Evolutionary conservation across 768 basidiomycete species (phyloP), one percentile per base, ranked within the genome.

Genomic region (Rhodotorula diobovata): DNA sequence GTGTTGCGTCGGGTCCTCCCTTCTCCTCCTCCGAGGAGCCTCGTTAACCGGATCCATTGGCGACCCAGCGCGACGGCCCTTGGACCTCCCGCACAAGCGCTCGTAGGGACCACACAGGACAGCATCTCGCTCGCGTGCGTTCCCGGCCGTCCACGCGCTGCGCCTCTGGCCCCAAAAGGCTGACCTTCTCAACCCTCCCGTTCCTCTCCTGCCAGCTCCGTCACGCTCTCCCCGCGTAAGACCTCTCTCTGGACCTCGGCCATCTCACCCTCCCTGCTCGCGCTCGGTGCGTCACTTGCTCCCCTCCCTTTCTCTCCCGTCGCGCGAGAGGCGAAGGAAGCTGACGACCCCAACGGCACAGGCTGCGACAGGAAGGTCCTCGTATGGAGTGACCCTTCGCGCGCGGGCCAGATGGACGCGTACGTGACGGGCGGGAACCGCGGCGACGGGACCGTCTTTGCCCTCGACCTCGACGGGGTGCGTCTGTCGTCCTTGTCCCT

Each of bases 401-500:
- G 43, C 20, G 54, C 50, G 1, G 35, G 51, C 0, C 25, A 30
- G 30, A 74, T 74, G 66, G 73, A 74, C 9, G 53, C 53, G 21
- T 67, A 66, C 61, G 15, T 30, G 21, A 71, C 70, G 10, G 70
- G 70, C 18, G 61, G 65, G 21, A 54, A 55, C 18, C 32, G 61
- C 4, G 73, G 73, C 2, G 73, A 68, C 34, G 73, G 73, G 10
- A 70, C 73, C 9, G 73, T 74, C 4, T 74, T 74, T 28, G 60
- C 69, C 3, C 60, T 74, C 30, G 73, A 74, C 25, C 9, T 74
- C 7, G 35, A 64, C n/a, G 54, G 68, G 51, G 72, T 70, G 45
- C 18, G 71, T 60, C 35, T 15, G 30, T n/a, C 25, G n/a, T 2
- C 48, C 35, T 5, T 1, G 30, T 60, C 30, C 11, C 10, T 4